phyloP scores from a whole-genome alignment of 805 yeast genomes.

The Ascoidea asiatica region DNA sequence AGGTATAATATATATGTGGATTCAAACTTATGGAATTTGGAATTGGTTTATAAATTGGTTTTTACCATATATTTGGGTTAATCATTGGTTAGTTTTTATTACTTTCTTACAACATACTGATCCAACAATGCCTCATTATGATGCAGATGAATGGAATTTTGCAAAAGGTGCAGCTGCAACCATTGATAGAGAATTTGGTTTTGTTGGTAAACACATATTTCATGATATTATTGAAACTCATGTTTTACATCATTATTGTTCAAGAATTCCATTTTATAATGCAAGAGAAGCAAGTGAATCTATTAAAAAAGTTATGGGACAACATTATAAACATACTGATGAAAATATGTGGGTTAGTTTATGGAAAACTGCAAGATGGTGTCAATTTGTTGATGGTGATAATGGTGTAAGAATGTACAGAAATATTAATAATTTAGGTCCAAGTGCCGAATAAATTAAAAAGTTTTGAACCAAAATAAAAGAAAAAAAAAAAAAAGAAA shows the following conservation, averaged over 20 bases:
- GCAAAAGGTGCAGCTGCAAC: constrained; percentile 60
- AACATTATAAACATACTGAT: constrained; percentile 32
- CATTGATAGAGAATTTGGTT: constrained; percentile 48
- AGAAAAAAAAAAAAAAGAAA: no score
- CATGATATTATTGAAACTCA: constrained; percentile 48
- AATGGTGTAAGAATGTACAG: constrained; percentile 56
- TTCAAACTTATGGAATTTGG: constrained; percentile 31
- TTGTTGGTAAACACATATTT: constrained; percentile 41
- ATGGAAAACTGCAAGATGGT: constrained; percentile 46
- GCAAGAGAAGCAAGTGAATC: constrained; percentile 41
- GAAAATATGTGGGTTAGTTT: constrained; percentile 45
- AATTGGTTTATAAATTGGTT: constrained; percentile 42
- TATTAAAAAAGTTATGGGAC: constrained; percentile 37
- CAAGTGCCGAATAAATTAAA: no score
- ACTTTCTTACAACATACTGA: constrained; percentile 53
- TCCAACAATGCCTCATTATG: constrained; percentile 46
- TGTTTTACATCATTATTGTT: constrained; percentile 41
- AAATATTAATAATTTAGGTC: constrained; percentile 36
- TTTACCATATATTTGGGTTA: constrained; percentile 43
- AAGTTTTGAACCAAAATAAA: no score
- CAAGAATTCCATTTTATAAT: constrained; percentile 42
- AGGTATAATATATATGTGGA: constrained; percentile 38
- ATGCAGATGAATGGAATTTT: constrained; percentile 42
- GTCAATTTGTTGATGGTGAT: constrained; percentile 62
- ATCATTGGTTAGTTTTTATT: constrained; percentile 54